Percentiles rank a stretch among this genome's conserved stretches.
phyloP scores from a whole-genome alignment of 2,329 filamentous ascomycete genomes.

The Tolypocladium endophyticum region DNA sequence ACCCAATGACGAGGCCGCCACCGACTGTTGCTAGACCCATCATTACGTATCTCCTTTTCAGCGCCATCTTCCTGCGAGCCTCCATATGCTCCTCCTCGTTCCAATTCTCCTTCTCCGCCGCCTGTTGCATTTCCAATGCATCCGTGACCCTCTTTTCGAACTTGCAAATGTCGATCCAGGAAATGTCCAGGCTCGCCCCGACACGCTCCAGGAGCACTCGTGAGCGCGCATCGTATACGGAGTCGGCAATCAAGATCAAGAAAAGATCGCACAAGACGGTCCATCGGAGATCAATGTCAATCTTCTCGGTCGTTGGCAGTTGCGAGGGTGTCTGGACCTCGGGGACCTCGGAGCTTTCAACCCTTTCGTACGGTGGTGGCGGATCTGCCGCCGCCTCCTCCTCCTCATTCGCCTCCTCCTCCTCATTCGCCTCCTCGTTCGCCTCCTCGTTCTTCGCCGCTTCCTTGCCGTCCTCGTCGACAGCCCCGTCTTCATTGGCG shows the following conservation, averaged over 20 bases:
- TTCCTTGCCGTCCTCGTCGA: slow-evolving; percentile 7
- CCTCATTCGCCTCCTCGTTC: slow-evolving; percentile 5
- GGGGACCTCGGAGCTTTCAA: slow-evolving; percentile 60
- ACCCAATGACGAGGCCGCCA: slow-evolving; percentile 85
- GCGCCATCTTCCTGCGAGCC: slow-evolving; percentile 64
- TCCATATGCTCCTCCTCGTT: slow-evolving; percentile 95
- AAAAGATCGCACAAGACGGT: slow-evolving; percentile 95
- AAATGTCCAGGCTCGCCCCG: slow-evolving; percentile 67
- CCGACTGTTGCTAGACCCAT: slow-evolving; percentile 97
- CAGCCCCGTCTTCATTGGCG: slow-evolving; percentile 26
- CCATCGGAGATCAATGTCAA: slow-evolving; percentile 95
- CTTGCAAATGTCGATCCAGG: slow-evolving; percentile 86
- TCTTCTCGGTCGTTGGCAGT: slow-evolving; percentile 67
- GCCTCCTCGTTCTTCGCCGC: slow-evolving; percentile 25
- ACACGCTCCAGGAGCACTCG: slow-evolving; percentile 75
- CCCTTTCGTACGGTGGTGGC: slow-evolving; percentile 51
- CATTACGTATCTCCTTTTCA: slow-evolving; percentile 79
- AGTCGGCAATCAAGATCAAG: slow-evolving; percentile 91
- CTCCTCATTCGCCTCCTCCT: slow-evolving; percentile 5
- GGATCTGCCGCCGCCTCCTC: slow-evolving; percentile 27
- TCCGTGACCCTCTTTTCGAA: slow-evolving; percentile 98
- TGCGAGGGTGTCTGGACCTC: slow-evolving; percentile 76
- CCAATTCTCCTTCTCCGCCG: slow-evolving; percentile 92
- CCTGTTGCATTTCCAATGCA: slow-evolving; percentile 94
- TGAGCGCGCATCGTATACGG: slow-evolving; percentile 82